Evolutionary conservation across 2,329 filamentous ascomycete genomes (phyloP), one percentile per base, ranked within the genome.

Genomic region (Waltergamsia citrina): DNA sequence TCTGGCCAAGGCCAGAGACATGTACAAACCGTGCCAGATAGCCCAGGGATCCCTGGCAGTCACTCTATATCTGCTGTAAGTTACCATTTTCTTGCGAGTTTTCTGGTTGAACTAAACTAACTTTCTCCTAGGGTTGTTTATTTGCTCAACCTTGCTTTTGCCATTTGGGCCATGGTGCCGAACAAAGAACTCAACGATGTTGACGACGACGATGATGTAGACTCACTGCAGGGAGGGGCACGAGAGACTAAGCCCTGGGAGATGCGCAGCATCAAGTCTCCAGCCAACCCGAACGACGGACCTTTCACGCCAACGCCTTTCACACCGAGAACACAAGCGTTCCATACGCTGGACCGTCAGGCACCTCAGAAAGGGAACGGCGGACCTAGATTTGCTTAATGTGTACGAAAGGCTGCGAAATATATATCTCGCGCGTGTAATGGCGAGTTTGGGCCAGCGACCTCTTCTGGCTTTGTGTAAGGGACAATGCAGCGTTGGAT

Each of bases 1-100:
- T 34, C 65, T 80, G 24, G 77, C 78, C 3, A 62, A 61, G 34
- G 62, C 67, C 5, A 67, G 67, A 39, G 58, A 56, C 32, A 68
- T 71, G 19, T 63, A 71, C 31, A 58, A 67, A 35, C 75, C 73
- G 46, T 90, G 84, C 54, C 57, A 66, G 48, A 68, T 83, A 52
- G 81, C 83, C 6, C 81, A 85, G 52, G 72, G 67, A 34, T 65
- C 69, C 11, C 81, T 85, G 45, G 80, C 71, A 11, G 64, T 74
- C 15, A 77, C 76, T 1, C 56, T 78, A 11, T 63, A 78, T 43
- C 77, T 85, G 72, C 62, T 84, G 79, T 84, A 66, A 61, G 77
- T 70, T 7, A 7, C 31, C 20, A 15, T 26, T 27, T 21, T 8
- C 21, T 14, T 22, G 5, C 24, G 32, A 11, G 10, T 7, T 12